phyloP scores from a whole-genome alignment of 2,329 filamentous ascomycete species.

The Trichoderma sp. region DNA sequence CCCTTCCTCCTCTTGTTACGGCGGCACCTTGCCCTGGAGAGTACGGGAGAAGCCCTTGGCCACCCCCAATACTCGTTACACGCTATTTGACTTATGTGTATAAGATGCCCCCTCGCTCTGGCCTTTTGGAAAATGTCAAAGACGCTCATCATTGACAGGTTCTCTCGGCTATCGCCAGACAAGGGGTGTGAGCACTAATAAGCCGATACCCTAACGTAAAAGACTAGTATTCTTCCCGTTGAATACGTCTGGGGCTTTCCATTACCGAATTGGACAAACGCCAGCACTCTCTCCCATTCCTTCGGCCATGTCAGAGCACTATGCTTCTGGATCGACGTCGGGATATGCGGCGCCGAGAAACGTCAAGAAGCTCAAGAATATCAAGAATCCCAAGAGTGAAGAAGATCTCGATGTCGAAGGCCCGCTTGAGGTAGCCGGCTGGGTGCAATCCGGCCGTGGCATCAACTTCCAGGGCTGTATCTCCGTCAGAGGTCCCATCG shows the following conservation, averaged over 20 bases:
- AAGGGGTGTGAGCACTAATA: slow-evolving; percentile 12
- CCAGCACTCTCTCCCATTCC: background rate
- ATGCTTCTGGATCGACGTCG: slow-evolving; percentile 26
- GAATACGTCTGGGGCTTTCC: background rate
- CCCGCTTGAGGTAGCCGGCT: slow-evolving; percentile 47
- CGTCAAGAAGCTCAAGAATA: slow-evolving; percentile 36
- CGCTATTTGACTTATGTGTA: slow-evolving; percentile 5
- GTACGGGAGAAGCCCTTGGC: background rate
- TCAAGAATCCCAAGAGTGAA: slow-evolving; percentile 43
- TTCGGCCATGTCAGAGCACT: slow-evolving; percentile 29
- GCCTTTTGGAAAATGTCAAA: background rate
- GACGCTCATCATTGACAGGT: background rate
- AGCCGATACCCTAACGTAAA: background rate
- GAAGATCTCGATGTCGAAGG: slow-evolving; percentile 40
- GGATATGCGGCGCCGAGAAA: slow-evolving; percentile 24
- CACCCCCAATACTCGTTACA: background rate
- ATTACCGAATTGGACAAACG: background rate
- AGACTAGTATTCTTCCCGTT: background rate
- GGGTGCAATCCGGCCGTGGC: slow-evolving; percentile 45
- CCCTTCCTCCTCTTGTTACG: background rate
- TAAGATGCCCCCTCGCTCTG: slow-evolving; percentile 18
- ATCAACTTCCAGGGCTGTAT: slow-evolving; percentile 46
- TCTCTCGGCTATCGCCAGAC: slow-evolving; percentile 4
- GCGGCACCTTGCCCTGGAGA: background rate
- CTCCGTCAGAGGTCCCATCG: slow-evolving; percentile 42